Evolutionary conservation across 2,329 filamentous ascomycete species (phyloP), one percentile per base, ranked within the genome.

Genomic region (Botryotinia convoluta): DNA sequence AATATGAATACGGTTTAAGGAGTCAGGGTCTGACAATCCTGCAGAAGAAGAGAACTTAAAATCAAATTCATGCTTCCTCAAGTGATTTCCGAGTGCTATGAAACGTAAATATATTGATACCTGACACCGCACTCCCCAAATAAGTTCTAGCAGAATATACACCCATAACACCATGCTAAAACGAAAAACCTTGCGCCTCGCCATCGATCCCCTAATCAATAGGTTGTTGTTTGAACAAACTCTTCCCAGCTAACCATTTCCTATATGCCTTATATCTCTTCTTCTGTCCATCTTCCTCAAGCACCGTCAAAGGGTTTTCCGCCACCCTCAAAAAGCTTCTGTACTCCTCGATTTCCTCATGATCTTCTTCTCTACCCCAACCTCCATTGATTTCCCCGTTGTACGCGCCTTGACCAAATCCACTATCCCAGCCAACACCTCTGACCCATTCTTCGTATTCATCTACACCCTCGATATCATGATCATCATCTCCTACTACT

Each of bases 211-310:
- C 42, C 67, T 69, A 81, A 79, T 87, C 85, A 76, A 87, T 85
- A 63, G 91, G 89, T 82, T 91, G 90, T 86, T 98, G 95, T 83
- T 98, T 98, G 82, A 98, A 98, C 79, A 98, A 87, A 79, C 94
- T 97, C 85, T 98, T 98, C 29, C 95, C 95, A 75, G 91, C 88
- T 80, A 99, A 85, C 95, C 96, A 99, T 83, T 98, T 97, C 79
- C 91, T 86, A 83, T 99, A 99, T 16, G 95, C 93, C 84, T 97
- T 98, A 83, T 99, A 99, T 78, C 96, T 87, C 87, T 98, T 98
- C 87, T 97, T 98, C 59, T 88, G 87, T 63, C 90, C 87, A 82
- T 98, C 96, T 79, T 97, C 95, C 62, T 95, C 91, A 1, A 90
- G 91, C 22, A 98, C 95, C 3, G 93, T 97, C 70, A 99, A 84